phyloP scores from a whole-genome alignment of 257 asterid species.

The Capsicum pubescens region DNA sequence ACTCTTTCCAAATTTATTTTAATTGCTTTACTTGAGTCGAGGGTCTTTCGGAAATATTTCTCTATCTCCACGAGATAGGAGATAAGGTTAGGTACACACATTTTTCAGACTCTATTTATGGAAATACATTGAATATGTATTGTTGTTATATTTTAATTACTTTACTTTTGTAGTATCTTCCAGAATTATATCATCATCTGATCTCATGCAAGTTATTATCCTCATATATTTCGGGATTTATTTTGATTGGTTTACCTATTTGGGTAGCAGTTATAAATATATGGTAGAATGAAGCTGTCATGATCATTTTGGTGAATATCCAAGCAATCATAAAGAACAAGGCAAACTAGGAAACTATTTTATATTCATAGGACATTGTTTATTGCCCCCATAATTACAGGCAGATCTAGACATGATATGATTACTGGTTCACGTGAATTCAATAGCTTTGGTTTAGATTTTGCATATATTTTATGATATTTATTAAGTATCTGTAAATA shows the following conservation, averaged over 20 bases:
- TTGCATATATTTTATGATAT: neutral
- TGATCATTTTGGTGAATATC: slow-evolving; percentile 30
- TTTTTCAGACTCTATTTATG: too few relatives aligned
- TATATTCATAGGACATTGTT: slow-evolving; percentile 3
- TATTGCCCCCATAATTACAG: neutral
- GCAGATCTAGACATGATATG: neutral
- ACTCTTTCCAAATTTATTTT: neutral
- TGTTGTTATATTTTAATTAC: too few relatives aligned
- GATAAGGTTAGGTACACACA: too few relatives aligned
- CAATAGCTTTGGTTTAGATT: neutral
- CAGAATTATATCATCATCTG: neutral
- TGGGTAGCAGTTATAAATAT: neutral
- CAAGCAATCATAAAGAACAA: slow-evolving; percentile 18
- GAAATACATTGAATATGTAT: too few relatives aligned
- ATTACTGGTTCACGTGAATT: neutral
- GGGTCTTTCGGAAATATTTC: too few relatives aligned
- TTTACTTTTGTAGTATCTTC: too few relatives aligned
- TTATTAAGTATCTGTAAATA: neutral
- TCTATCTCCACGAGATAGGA: too few relatives aligned
- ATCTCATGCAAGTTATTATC: neutral
- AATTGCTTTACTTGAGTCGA: too few relatives aligned
- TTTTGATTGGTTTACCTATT: neutral
- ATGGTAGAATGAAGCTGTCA: neutral
- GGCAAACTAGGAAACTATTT: neutral
- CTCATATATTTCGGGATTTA: neutral